phyloP scores from a whole-genome alignment of 495 filamentous ascomycete species.

The Jackrogersella minutella region DNA sequence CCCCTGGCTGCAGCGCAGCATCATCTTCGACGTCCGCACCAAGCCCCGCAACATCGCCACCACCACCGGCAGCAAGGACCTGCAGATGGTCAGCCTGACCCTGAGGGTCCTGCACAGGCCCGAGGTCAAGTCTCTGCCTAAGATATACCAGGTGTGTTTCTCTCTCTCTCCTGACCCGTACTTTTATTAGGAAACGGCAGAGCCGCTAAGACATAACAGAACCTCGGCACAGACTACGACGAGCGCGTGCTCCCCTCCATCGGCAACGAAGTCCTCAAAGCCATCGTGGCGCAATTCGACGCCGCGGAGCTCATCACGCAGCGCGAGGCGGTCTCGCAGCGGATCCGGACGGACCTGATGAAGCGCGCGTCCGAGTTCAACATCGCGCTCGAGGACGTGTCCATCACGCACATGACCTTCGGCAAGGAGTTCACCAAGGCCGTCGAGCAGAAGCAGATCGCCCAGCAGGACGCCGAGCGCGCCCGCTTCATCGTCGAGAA shows the following conservation, averaged over 20 bases:
- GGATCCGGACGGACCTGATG: conserved; percentile 93
- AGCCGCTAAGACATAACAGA: conserved; percentile 52
- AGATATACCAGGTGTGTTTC: conserved; percentile 91
- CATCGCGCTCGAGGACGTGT: conserved; percentile 98
- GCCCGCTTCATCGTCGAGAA: conserved; percentile 98
- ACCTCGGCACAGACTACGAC: conserved; percentile 96
- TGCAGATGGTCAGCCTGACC: conserved; percentile 99
- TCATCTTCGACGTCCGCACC: conserved; percentile 97
- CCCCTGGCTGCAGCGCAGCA: conserved; percentile 93
- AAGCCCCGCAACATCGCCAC: conserved; percentile 96
- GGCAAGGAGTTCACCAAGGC: conserved; percentile 98
- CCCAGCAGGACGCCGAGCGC: conserved; percentile 97
- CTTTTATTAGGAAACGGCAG: not conserved
- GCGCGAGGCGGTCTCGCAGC: conserved; percentile 92
- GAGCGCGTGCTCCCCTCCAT: conserved; percentile 99
- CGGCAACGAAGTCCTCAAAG: conserved; percentile 99
- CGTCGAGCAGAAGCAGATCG: conserved; percentile 99
- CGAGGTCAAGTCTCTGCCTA: conserved; percentile 89
- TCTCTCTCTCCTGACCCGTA: not conserved
- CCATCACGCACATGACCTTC: conserved; percentile 99
- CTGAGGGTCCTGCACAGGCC: conserved; percentile 94
- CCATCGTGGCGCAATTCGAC: conserved; percentile 99
- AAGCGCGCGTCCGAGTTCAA: conserved; percentile 98
- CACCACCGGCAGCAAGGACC: conserved; percentile 97
- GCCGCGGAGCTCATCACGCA: conserved; percentile 99